phyloP scores from a whole-genome alignment of 768 basidiomycete species.

The Pleurotus giganteus region DNA sequence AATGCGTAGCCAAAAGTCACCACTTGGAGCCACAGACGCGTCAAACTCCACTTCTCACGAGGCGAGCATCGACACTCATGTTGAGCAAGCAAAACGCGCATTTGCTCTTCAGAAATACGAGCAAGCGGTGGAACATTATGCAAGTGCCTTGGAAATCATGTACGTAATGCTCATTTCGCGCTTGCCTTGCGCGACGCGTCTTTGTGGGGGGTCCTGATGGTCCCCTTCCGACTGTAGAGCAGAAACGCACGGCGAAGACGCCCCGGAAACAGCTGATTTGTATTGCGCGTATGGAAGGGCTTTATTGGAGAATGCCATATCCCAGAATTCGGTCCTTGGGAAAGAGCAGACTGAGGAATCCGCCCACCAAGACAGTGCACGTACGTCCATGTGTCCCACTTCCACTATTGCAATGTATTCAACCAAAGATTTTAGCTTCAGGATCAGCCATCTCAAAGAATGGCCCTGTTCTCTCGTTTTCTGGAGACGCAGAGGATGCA shows the following conservation, averaged over 20 bases:
- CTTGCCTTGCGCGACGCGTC: neutral
- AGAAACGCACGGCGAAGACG: constrained; percentile 71
- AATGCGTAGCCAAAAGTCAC: constrained; percentile 6
- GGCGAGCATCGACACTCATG: constrained; percentile 48
- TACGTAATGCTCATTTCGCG: constrained; percentile 38
- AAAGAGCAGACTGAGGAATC: constrained; percentile 72
- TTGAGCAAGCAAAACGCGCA: constrained; percentile 84
- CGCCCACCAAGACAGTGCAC: constrained; percentile 37
- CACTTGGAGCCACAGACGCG: constrained; percentile 23
- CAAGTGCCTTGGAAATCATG: constrained; percentile 80
- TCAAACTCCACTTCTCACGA: constrained; percentile 13
- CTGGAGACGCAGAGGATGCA: constrained; percentile 71
- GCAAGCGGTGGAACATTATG: constrained; percentile 81
- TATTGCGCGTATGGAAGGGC: constrained; percentile 94
- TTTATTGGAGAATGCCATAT: constrained; percentile 87
- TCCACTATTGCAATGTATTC: too few relatives aligned
- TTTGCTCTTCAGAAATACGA: constrained; percentile 87
- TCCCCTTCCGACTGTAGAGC: constrained; percentile 45
- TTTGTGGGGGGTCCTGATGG: constrained; percentile 16
- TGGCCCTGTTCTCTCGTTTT: constrained; percentile 72
- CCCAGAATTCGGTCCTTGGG: constrained; percentile 83
- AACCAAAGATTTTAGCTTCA: constrained; percentile 15
- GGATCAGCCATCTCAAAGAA: constrained; percentile 34
- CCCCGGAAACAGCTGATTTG: constrained; percentile 81
- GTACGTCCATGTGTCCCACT: constrained; percentile 13